Evolutionary conservation across 2,329 filamentous ascomycete species (phyloP), one percentile per base, ranked within the genome.

Genomic region (Ciborinia camelliae): DNA sequence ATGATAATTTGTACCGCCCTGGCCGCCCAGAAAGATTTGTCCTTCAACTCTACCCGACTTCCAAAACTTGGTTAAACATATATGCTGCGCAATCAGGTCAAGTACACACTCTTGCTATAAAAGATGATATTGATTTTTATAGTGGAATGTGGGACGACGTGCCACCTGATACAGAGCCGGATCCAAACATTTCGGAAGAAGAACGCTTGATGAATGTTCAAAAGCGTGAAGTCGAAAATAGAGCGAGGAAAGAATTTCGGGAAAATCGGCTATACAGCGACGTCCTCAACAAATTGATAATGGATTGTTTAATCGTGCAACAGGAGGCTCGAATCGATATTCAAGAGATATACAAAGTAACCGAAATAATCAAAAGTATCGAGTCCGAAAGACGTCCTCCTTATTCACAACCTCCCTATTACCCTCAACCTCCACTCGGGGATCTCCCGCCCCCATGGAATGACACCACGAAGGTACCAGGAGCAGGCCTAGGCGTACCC

Each of bases 231-330:
- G 14, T 35, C 2, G 55, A 59, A 26, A 59, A 59, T 47, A 2
- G 3, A 7, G 41, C 41, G 9, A 59, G 55, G 14, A n/a, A 2
- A 47, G 2, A 1, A 1, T 3, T 26, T 35, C 55, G 55, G 6
- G 4, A 12, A 2, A 3, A 23, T 0, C 41, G 30, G 1, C 1
- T 18, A 28, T 59, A 59, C 9, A 59, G 55, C 14, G 55, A 47
- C 1, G 1, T 8, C 1, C 14, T 59, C 18, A 28, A 59, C 14
- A 59, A 59, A 59, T 15, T 35, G n/a, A 41, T 47, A 4, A 59
- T 59, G 55, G 55, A 59, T 48, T 59, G 55, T 26, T 32, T 59
- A 18, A 59, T 59, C 30, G n/a, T 59, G 4, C 55, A 59, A 48
- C 20, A 30, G 28, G 55, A 59, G 30, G 30, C 20, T 6, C 55